A percentile compares a stretch with the other conserved stretches of the same genome.
phyloP scores from a whole-genome alignment of 2,329 filamentous ascomycete genomes.

The Cladosporium sp. region DNA sequence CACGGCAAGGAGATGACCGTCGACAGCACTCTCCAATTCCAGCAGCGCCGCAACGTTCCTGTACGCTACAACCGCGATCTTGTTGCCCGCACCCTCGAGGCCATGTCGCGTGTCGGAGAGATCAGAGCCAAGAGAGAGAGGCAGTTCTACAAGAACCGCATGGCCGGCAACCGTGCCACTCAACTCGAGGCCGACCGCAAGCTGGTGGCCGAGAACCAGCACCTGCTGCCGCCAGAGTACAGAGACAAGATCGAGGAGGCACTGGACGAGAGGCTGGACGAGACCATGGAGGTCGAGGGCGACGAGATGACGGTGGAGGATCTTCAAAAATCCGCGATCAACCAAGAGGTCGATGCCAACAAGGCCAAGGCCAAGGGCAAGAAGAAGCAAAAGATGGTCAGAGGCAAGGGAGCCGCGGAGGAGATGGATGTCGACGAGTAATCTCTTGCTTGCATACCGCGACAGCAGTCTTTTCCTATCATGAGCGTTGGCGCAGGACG shows the following conservation, averaged over 20 bases:
- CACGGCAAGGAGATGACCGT: slow-evolving; percentile 83
- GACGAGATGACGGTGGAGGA: slow-evolving; percentile 14
- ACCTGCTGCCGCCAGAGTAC: slow-evolving; percentile 67
- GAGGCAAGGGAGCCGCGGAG: slow-evolving; percentile 41
- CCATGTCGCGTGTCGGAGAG: slow-evolving; percentile 86
- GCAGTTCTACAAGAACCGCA: slow-evolving; percentile 88
- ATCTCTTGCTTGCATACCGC: slow-evolving; percentile 13
- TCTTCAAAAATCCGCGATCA: slow-evolving; percentile 9
- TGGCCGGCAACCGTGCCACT: slow-evolving; percentile 83
- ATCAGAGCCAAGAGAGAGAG: slow-evolving; percentile 79
- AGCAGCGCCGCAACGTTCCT: slow-evolving; percentile 86
- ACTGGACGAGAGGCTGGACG: slow-evolving; percentile 55
- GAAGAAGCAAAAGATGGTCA: slow-evolving; percentile 44
- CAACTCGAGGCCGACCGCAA: slow-evolving; percentile 76
- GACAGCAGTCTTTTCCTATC: slow-evolving; percentile 9
- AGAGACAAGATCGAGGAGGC: slow-evolving; percentile 43
- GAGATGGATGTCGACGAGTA: slow-evolving; percentile 39
- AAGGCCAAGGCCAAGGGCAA: slow-evolving; percentile 41
- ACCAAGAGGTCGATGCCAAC: slow-evolving; percentile 38
- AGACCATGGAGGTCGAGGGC: slow-evolving; percentile 45
- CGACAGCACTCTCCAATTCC: slow-evolving; percentile 89
- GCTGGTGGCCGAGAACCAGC: slow-evolving; percentile 85
- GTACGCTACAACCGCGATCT: slow-evolving; percentile 94
- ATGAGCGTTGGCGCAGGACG: slow-evolving; percentile 14
- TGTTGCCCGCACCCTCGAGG: slow-evolving; percentile 78